A percentile compares a stretch with the other conserved stretches of the same genome.
These are phyloP conservation scores for Aspergillus sparsus DNA, from an alignment of 495 filamentous ascomycete species.

Conservation along the genomic window DNA sequence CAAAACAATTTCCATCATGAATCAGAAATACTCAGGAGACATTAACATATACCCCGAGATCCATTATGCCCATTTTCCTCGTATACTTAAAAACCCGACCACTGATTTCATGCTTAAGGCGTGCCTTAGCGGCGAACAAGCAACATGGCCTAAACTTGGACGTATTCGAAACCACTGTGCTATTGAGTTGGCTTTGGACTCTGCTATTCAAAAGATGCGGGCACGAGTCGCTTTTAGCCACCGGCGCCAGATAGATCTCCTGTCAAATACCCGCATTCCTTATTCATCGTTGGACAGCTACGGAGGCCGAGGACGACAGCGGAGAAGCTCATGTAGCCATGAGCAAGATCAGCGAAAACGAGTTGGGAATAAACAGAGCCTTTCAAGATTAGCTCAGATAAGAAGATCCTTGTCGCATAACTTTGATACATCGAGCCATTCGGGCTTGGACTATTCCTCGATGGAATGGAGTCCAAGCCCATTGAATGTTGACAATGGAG, in stretches of 20 bases:
- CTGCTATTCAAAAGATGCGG: conserved; percentile 74
- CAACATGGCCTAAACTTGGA: conserved; percentile 87
- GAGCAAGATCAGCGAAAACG: conserved; percentile 32
- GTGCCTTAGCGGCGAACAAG: conserved; percentile 74
- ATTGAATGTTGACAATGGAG: conserved; percentile 21
- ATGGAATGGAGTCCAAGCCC: conserved; percentile 16
- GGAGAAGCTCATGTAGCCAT: conserved; percentile 40
- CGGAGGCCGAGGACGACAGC: conserved; percentile 26
- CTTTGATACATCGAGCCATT: conserved; percentile 17
- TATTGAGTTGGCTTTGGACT: conserved; percentile 83
- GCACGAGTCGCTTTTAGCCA: conserved; percentile 78
- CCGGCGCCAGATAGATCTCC: conserved; percentile 60
- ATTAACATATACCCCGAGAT: conserved; percentile 91
- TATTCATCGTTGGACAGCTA: conserved; percentile 31
- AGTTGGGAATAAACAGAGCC: conserved; percentile 20
- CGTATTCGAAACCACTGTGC: conserved; percentile 80
- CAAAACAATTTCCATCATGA: conserved; percentile 77
- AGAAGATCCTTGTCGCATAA: conserved; percentile 34
- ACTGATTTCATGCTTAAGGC: conserved; percentile 82
- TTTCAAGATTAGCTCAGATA: conserved; percentile 21
- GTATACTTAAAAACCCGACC: conserved; percentile 83
- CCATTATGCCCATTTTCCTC: conserved; percentile 68
- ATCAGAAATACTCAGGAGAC: conserved; percentile 91
- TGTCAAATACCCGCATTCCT: conserved; percentile 22
- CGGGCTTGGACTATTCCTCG: conserved; percentile 9